Evolutionary conservation across 176 grass and related monocot species (phyloP).

Genomic region (Musa itinerans): DNA sequence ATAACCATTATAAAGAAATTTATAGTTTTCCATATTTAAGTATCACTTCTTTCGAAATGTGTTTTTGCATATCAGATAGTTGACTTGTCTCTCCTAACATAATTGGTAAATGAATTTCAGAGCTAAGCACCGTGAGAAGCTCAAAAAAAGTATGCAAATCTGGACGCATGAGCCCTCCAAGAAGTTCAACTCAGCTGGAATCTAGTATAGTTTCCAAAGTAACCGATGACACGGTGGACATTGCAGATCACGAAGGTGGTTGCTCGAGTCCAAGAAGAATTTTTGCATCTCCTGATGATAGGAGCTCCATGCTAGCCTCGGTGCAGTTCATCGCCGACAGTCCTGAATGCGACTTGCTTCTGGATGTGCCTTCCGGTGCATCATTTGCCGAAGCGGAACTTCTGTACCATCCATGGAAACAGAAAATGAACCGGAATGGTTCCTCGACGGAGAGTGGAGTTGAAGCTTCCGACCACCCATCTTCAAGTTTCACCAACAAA

Average conservation of each 20-base stretch:
- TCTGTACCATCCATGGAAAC: background rate
- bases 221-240: background rate
- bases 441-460: background rate
- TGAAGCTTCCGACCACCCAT: background rate
- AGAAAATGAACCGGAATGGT: background rate
- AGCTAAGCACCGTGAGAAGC: constrained; percentile 33
- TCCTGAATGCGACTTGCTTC: background rate
- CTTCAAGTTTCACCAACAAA: constrained; percentile 9
- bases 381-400: constrained; percentile 16
- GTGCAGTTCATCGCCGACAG: background rate
- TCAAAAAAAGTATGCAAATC: constrained; percentile 42
- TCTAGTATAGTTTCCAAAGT: constrained; percentile 22
- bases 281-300: background rate
- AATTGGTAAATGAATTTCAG: constrained; percentile 22
- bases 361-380: background rate
- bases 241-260: background rate
- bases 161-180: constrained; percentile 27
- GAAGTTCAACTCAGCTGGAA: constrained; percentile 30
- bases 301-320: background rate
- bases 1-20: background rate
- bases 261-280: constrained; percentile 15
- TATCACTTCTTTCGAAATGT: background rate
- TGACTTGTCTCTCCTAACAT: background rate
- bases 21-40: background rate
- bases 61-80: background rate